These are phyloP conservation scores for Pichia cactophila DNA, from an alignment of 1,139 yeast species.

Conservation along the genomic window DNA sequence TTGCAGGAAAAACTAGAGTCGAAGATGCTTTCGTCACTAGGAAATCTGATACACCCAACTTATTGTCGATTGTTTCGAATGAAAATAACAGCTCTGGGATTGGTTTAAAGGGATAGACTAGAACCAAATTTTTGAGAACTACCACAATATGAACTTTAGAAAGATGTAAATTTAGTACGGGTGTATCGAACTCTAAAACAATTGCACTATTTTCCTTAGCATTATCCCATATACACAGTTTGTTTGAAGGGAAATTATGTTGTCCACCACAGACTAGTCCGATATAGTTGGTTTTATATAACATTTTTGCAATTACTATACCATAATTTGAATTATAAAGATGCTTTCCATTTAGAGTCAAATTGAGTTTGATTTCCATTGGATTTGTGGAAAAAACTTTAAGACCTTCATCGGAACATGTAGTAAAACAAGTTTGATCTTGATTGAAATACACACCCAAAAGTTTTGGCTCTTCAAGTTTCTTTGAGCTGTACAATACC, in stretches of 20 bases:
- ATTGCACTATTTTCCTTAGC: conserved; percentile 70
- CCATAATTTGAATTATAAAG: conserved; percentile 33
- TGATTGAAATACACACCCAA: conserved; percentile 71
- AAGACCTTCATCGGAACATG: conserved; percentile 77
- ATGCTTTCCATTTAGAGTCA: conserved; percentile 36
- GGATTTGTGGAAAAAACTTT: conserved; percentile 87
- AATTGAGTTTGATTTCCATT: conserved; percentile 65
- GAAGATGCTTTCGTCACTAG: conserved; percentile 27
- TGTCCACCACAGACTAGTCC: conserved; percentile 87
- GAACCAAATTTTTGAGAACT: conserved; percentile 57
- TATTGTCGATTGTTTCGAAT: conserved; percentile 67
- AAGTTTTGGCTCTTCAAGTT: conserved; percentile 34
- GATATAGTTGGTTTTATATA: conserved; percentile 81
- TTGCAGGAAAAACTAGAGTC: conserved; percentile 66
- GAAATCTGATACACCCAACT: conserved; percentile 61
- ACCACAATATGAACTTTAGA: conserved; percentile 72
- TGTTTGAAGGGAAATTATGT: conserved; percentile 72
- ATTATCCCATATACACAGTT: conserved; percentile 87
- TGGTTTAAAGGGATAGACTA: conserved; percentile 72
- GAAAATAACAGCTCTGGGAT: conserved; percentile 66
- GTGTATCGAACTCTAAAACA: conserved; percentile 64
- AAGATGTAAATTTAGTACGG: conserved; percentile 64
- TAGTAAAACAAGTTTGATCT: conserved; percentile 84
- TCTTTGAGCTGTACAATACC: conserved; percentile 23
- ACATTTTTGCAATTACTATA: conserved; percentile 71